A percentile compares a stretch with the other conserved stretches of the same genome.
phyloP scores from a whole-genome alignment of 2,329 filamentous ascomycete species.

The Beauveria brongniartii region DNA sequence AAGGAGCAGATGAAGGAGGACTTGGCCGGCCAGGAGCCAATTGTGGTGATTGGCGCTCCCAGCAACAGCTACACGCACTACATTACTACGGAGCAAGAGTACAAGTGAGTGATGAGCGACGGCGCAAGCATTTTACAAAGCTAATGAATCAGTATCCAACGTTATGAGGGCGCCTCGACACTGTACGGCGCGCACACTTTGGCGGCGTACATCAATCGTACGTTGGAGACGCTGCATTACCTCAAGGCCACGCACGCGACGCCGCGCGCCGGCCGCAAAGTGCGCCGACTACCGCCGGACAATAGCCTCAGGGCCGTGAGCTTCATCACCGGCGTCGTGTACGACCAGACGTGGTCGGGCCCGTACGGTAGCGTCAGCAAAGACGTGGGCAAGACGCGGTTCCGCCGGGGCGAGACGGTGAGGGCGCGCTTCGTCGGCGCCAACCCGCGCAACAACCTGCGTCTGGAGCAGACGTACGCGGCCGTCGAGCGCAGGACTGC shows the following conservation, averaged over 20 bases:
- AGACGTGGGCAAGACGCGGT: constrained; percentile 39
- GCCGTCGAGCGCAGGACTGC: constrained; percentile 51
- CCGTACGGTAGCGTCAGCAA: constrained; percentile 60
- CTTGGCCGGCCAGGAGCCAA: constrained; percentile 38
- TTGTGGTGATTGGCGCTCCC: constrained; percentile 76
- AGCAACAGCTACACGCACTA: constrained; percentile 84
- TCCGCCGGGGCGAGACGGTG: constrained; percentile 50
- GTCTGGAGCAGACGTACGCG: constrained; percentile 68
- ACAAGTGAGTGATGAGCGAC: constrained; percentile 21
- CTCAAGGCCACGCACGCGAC: constrained; percentile 42
- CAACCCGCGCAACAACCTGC: constrained; percentile 80
- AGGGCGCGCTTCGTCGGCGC: constrained; percentile 70
- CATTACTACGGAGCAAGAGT: constrained; percentile 64
- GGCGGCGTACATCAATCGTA: constrained; percentile 79
- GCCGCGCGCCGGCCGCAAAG: constrained; percentile 19
- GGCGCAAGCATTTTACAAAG: neutral
- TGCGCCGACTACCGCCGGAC: constrained; percentile 61
- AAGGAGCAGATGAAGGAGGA: constrained; percentile 32
- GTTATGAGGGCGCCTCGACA: constrained; percentile 86
- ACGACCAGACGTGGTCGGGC: constrained; percentile 57
- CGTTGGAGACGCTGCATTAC: constrained; percentile 59
- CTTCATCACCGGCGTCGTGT: constrained; percentile 72
- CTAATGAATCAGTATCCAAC: constrained; percentile 50
- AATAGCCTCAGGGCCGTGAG: constrained; percentile 66
- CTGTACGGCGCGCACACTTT: constrained; percentile 78